Conservation (phyloP, 495 filamentous ascomycete species). For the Chaetomium fimeti region DNA sequence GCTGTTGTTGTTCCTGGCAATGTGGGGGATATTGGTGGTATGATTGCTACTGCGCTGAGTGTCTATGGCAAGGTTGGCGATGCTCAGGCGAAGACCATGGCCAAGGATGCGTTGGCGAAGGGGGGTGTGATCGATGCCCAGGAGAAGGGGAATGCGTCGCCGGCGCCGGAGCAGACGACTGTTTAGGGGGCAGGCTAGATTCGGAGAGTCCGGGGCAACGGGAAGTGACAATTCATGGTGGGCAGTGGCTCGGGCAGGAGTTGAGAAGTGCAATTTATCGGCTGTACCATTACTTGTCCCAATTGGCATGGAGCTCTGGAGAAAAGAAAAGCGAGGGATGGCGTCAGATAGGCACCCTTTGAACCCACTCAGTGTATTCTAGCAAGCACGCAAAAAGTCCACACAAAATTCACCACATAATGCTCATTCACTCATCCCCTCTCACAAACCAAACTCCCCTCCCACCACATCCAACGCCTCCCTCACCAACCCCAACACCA, state of each 20-base stretch:
- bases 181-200: not conserved
- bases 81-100: constrained; percentile 69
- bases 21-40: constrained; percentile 91
- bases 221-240: no score
- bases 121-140: constrained; percentile 16
- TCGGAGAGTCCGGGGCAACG: not conserved
- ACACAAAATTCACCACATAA: not conserved
- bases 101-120: constrained; percentile 49
- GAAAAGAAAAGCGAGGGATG: constrained; percentile 6
- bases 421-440: not conserved
- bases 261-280: not conserved
- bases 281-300: constrained; percentile 17
- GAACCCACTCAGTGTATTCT: constrained; percentile 6
- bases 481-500: constrained; percentile 56
- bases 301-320: constrained; percentile 4
- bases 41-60: constrained; percentile 95
- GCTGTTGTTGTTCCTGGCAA: constrained; percentile 94
- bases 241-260: not conserved
- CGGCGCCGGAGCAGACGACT: not conserved
- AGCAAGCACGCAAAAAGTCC: not conserved
- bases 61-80: constrained; percentile 93
- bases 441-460: constrained; percentile 57
- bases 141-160: not conserved
- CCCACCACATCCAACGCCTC: constrained; percentile 66
- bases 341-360: constrained; percentile 2